A percentile compares a stretch with the other conserved stretches of the same genome.
phyloP scores from a whole-genome alignment of 164 flowering plant genomes.

The Malania oleifera region DNA sequence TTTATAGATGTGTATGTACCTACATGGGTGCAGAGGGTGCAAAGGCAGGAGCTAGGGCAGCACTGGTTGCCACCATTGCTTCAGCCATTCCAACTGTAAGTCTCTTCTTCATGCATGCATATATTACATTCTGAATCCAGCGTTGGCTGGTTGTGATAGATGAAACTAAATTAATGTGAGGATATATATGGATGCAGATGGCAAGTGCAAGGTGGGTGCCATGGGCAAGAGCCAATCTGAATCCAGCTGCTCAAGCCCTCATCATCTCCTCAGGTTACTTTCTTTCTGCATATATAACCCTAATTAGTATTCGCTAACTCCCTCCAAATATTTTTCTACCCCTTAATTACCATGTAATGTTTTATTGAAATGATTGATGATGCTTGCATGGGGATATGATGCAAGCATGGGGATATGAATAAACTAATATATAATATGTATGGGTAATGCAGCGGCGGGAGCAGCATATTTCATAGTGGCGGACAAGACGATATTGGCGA shows the following conservation, averaged over 20 bases:
- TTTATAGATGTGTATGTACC: neutral
- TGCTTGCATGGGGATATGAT: too few species aligned
- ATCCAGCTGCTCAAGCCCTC: slow-evolving; percentile 89
- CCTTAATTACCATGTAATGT: neutral
- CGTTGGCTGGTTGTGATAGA: too few species aligned
- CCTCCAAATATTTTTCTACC: too few species aligned
- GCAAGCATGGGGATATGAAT: too few species aligned
- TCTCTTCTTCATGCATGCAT: too few species aligned
- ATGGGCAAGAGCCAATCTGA: slow-evolving; percentile 89
- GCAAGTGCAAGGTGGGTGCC: slow-evolving; percentile 82
- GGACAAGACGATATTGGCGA: slow-evolving; percentile 80
- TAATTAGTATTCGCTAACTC: neutral
- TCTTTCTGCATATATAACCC: too few species aligned
- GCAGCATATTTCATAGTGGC: slow-evolving; percentile 90
- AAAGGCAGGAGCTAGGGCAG: slow-evolving; percentile 84
- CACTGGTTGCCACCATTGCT: slow-evolving; percentile 66
- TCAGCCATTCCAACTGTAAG: slow-evolving; percentile 86
- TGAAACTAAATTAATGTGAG: neutral
- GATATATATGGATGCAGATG: slow-evolving; percentile 64
- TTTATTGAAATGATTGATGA: too few species aligned
- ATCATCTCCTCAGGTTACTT: slow-evolving; percentile 91
- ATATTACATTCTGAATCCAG: too few species aligned
- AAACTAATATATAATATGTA: too few species aligned
- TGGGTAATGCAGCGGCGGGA: slow-evolving; percentile 63
- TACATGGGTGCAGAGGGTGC: slow-evolving; percentile 52